These are phyloP conservation scores for Platismatia glauca DNA, from an alignment of 495 filamentous ascomycete genomes.

Conservation along the genomic window DNA sequence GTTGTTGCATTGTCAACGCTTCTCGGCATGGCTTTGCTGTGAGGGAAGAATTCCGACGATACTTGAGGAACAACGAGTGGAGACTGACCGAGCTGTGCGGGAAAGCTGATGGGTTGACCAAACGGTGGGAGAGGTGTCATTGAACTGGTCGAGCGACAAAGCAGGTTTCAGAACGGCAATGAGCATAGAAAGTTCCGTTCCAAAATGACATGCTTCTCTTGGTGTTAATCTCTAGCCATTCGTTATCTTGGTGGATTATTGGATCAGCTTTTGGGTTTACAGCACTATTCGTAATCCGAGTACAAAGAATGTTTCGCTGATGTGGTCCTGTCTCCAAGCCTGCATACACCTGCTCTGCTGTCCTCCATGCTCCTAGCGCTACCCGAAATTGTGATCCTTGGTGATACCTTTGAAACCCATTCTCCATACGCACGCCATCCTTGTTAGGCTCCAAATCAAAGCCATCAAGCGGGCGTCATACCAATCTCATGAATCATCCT, in stretches of 20 bases:
- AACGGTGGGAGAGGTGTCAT: neutral
- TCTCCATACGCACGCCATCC: neutral
- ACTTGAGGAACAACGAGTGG: neutral
- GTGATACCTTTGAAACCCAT: neutral
- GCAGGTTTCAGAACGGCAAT: conserved; percentile 7
- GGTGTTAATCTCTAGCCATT: conserved; percentile 1
- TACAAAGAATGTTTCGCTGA: neutral
- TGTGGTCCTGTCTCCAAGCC: neutral
- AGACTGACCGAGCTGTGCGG: neutral
- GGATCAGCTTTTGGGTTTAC: neutral
- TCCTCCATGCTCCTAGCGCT: neutral
- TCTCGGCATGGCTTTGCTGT: conserved; percentile 56
- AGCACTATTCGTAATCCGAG: conserved; percentile 10
- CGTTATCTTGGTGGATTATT: conserved; percentile 3
- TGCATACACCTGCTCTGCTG: neutral
- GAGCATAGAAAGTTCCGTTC: conserved; percentile 1
- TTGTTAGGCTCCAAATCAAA: neutral
- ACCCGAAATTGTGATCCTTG: neutral
- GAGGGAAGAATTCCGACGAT: neutral
- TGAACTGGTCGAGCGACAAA: neutral
- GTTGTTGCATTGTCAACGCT: conserved; percentile 51
- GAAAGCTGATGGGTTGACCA: neutral
- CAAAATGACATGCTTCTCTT: conserved; percentile 14
- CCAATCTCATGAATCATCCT: neutral
- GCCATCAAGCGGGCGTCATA: neutral